Conservation (phyloP, 441 rosid species). For the Cnidoscolus chayamansa region DNA sequence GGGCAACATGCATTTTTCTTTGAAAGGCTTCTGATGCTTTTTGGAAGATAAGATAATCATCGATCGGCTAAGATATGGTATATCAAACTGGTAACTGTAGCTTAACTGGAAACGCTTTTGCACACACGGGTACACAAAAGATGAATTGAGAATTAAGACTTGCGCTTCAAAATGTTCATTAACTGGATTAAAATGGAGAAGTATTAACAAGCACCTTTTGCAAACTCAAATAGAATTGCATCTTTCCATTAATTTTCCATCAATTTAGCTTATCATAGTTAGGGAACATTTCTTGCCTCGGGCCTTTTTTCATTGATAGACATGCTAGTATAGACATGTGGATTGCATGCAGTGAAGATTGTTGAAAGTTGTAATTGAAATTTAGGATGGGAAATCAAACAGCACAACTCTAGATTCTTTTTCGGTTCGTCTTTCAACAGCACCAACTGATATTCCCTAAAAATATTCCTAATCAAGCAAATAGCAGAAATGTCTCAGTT, state of each 20-base stretch:
- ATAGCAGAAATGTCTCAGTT: slow-evolving; percentile 31
- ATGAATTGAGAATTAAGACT: background rate
- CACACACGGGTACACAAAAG: background rate
- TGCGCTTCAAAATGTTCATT: background rate
- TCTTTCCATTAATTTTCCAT: background rate
- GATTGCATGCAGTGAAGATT: slow-evolving; percentile 12
- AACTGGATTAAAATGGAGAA: background rate
- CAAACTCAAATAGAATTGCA: background rate
- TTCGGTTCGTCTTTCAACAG: slow-evolving; percentile 31
- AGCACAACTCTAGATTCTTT: slow-evolving; percentile 33
- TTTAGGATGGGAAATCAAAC: slow-evolving; percentile 43
- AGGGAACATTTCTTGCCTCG: background rate
- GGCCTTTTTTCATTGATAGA: background rate
- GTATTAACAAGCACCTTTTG: background rate
- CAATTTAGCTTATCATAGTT: background rate
- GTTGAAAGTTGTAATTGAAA: slow-evolving; percentile 23
- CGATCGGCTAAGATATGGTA: background rate
- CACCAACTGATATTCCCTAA: slow-evolving; percentile 28
- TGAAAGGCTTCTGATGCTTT: slow-evolving; percentile 1
- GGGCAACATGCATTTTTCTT: background rate
- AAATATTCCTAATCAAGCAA: slow-evolving; percentile 37
- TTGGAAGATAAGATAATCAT: background rate
- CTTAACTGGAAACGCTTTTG: background rate
- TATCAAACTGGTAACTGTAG: background rate
- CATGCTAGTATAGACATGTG: background rate